Base-by-base conservation (phyloP, 352 stramenopile genomes). In the Globisporangium orthogonon region DNA sequence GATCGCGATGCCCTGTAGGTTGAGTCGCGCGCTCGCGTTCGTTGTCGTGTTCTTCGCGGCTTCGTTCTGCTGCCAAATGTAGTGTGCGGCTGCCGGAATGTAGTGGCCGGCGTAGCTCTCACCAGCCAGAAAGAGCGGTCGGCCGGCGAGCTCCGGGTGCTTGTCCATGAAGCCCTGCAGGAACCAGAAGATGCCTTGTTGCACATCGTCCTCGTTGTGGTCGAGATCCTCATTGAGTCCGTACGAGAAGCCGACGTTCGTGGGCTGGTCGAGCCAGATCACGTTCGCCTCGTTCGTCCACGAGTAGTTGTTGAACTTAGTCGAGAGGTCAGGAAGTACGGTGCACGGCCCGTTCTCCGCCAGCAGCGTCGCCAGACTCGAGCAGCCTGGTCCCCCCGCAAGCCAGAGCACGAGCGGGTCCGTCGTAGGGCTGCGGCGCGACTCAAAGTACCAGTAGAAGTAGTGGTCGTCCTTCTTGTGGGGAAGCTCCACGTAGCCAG, bases 391-490 rank as follows among this genome's bases (percentile, higher is more conserved):
- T 1, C 69, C 69, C 13, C 69, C 69, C 6, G 69, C 74, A 35
- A 76, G 57, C 69, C 69, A 76, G 18, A 77, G 53, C 35, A 76
- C 47, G 14, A 76, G 51, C 1, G 69, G 69, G 44, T 74, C 69
- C 9, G 29, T 71, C 7, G n/a, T 29, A 5, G 65, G 61, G 30
- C 47, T 49, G 14, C 54, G 18, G 5, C 60, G 58, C 14, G 69
- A 76, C 50, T 77, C 63, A 28, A 77, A 70, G 53, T 69, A 73
- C 68, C 69, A 76, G 52, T 76, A 76, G 62, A 76, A 76, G 58
- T 77, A 76, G 39, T 76, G 53, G 52, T 76, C 69, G 50, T 76
- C 68, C 48, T 74, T 58, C 57, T 73, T 73, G 66, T 71, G 64
- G 6, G 66, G 52, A 33, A 73, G 52, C 44, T 69, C 66, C 41